These are phyloP conservation scores for Telfairia occidentalis DNA, from an alignment of 331 rosid genomes.

Conservation along the genomic window DNA sequence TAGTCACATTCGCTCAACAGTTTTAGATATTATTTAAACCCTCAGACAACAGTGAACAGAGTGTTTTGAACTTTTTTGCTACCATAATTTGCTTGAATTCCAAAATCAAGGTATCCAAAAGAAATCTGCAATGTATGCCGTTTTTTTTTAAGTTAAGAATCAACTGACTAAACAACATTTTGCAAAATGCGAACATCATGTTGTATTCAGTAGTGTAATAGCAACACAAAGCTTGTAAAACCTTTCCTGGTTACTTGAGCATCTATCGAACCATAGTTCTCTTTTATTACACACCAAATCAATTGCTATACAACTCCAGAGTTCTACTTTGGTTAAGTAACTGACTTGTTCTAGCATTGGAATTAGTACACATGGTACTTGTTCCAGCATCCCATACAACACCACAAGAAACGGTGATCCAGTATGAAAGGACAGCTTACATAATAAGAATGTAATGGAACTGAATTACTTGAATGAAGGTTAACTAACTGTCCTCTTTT, in stretches of 20 bases:
- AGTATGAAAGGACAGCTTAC: not conserved
- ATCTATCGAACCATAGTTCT: not conserved
- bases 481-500: not conserved
- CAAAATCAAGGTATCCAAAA: not conserved
- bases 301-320: not conserved
- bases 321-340: not conserved
- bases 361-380: not conserved
- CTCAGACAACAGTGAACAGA: not conserved
- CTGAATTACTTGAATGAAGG: not conserved
- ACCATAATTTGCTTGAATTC: not conserved
- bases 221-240: not conserved
- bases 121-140: not conserved
- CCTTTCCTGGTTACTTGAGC: not conserved
- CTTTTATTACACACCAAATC: not conserved
- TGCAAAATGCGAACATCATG: not conserved
- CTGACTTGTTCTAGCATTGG: not conserved
- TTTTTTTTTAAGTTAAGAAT: not conserved
- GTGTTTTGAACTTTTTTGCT: not conserved
- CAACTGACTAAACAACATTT: not conserved
- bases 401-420: not conserved
- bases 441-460: not conserved
- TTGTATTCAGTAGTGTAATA: not conserved
- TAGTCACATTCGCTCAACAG: not conserved
- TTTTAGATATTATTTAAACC: not conserved
- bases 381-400: not conserved